Percentiles rank a stretch among this genome's conserved stretches.
Evolutionary conservation across 148 eudicot genomes (phyloP).

Genomic region (Fagopyrum homotropicum): DNA sequence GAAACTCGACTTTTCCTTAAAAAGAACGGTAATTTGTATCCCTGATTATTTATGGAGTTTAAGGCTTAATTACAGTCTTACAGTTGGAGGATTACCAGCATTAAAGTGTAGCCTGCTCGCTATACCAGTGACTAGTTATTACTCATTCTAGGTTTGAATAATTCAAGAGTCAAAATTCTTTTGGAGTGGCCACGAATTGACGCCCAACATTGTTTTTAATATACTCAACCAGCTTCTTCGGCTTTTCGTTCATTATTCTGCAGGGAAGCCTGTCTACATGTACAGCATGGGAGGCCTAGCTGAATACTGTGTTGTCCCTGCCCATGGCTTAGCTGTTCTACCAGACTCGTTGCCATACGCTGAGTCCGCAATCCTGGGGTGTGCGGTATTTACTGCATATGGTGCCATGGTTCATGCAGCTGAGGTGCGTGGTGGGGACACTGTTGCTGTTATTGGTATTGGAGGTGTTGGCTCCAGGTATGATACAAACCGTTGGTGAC

Average conservation of each 20-base stretch:
- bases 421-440: constrained; percentile 82
- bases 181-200: background rate
- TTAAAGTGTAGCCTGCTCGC: background rate
- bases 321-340: constrained; percentile 67
- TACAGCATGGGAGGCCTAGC: constrained; percentile 99
- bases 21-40: constrained; percentile 49
- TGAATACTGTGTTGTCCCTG: constrained; percentile 90
- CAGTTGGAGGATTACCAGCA: too few relatives aligned
- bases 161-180: background rate
- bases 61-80: background rate
- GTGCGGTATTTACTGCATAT: constrained; percentile 99
- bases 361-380: constrained; percentile 92
- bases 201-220: background rate
- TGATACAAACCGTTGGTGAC: constrained; percentile 7
- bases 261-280: constrained; percentile 97
- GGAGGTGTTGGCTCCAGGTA: constrained; percentile 99
- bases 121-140: background rate
- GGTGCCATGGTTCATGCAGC: constrained; percentile 99
- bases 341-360: constrained; percentile 88
- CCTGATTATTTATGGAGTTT: background rate
- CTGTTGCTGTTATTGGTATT: constrained; percentile 91
- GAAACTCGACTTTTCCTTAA: constrained; percentile 92
- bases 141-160: background rate
- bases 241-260: constrained; percentile 12
- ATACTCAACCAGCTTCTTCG: background rate